Evolutionary conservation across 2,329 filamentous ascomycete genomes (phyloP).

Genomic region (Thelonectria blattea): DNA sequence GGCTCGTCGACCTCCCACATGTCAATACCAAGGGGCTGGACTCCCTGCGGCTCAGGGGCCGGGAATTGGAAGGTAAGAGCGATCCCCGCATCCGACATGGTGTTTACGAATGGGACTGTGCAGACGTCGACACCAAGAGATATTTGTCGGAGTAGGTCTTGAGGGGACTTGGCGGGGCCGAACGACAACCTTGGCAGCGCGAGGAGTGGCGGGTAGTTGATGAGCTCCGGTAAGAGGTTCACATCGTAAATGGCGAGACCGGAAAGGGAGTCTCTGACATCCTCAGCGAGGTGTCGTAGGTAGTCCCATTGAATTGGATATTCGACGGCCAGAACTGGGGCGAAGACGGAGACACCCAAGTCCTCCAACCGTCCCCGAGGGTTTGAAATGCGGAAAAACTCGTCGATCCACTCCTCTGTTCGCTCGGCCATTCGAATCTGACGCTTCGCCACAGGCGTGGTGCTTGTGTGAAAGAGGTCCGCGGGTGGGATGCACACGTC

Average conservation of each 20-base stretch:
- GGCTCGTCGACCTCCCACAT: conserved; percentile 74
- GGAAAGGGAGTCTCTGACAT: conserved; percentile 63
- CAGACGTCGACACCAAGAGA: conserved; percentile 80
- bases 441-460: conserved; percentile 70
- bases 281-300: conserved; percentile 71
- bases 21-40: conserved; percentile 71
- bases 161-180: conserved; percentile 71
- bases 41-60: conserved; percentile 31
- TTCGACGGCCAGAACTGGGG: conserved; percentile 76
- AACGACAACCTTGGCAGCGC: conserved; percentile 77
- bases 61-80: conserved; percentile 83
- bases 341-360: conserved; percentile 56
- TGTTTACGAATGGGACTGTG: conserved; percentile 75
- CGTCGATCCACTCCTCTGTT: conserved; percentile 80
- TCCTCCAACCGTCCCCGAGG: conserved; percentile 37
- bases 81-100: conserved; percentile 82
- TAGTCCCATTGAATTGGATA: conserved; percentile 81
- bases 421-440: conserved; percentile 84
- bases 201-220: conserved; percentile 58
- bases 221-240: conserved; percentile 70
- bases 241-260: conserved; percentile 82
- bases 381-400: conserved; percentile 59
- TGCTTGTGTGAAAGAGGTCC: conserved; percentile 65
- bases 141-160: conserved; percentile 78
- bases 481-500: conserved; percentile 82